phyloP scores from a whole-genome alignment of 805 yeast genomes.

The Blastobotrys peoriensis region DNA sequence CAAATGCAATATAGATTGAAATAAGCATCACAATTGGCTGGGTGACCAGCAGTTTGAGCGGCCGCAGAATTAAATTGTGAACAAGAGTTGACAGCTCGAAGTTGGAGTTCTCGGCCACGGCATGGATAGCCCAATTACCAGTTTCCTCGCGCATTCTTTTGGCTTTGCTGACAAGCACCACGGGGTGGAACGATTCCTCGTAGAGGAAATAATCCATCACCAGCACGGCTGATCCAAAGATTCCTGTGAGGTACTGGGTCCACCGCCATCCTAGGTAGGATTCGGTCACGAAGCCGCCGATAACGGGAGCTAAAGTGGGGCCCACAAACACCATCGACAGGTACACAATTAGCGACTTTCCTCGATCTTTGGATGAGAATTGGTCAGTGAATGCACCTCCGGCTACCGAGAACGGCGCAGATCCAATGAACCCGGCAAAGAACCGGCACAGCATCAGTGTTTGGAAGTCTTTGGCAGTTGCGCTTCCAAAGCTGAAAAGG shows the following conservation, averaged over 20 bases:
- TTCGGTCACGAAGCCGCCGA: slow-evolving; percentile 54
- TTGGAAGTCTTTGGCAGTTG: slow-evolving; percentile 65
- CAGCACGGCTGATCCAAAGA: slow-evolving; percentile 43
- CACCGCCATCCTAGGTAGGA: slow-evolving; percentile 78
- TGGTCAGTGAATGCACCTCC: slow-evolving; percentile 80
- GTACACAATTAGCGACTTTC: slow-evolving; percentile 63
- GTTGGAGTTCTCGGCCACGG: slow-evolving; percentile 60
- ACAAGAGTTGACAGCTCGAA: slow-evolving; percentile 51
- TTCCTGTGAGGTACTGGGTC: slow-evolving; percentile 66
- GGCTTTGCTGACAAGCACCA: slow-evolving; percentile 59
- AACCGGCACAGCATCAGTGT: slow-evolving; percentile 68
- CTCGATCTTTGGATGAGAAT: slow-evolving; percentile 57
- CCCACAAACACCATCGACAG: slow-evolving; percentile 63
- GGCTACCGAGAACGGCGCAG: slow-evolving; percentile 73
- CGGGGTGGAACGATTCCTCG: slow-evolving; percentile 67
- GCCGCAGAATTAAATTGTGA: slow-evolving; percentile 58
- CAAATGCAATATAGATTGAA: slow-evolving; percentile 65
- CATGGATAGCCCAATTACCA: slow-evolving; percentile 75
- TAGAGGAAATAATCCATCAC: slow-evolving; percentile 37
- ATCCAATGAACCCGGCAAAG: slow-evolving; percentile 71
- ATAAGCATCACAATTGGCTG: slow-evolving; percentile 68
- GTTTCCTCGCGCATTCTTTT: slow-evolving; percentile 54
- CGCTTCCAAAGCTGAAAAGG: slow-evolving; percentile 59
- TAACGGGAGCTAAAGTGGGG: slow-evolving; percentile 71
- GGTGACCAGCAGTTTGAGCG: slow-evolving; percentile 53